Conservation (phyloP, 176 grass and related monocot genomes). For the Coix lacrymajobi region DNA sequence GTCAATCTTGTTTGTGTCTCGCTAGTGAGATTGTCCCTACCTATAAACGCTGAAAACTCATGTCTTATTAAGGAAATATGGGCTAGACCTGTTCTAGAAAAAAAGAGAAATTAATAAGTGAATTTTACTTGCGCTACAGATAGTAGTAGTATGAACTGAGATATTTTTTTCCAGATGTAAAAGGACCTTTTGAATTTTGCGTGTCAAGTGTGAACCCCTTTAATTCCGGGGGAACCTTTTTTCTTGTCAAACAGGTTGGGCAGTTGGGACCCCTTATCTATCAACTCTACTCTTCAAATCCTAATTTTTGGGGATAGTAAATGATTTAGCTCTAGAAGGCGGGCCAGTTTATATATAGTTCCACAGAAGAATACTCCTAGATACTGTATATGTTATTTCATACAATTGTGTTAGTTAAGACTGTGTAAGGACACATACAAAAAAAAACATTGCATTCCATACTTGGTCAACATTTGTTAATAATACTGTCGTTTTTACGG, state of each 20-base stretch:
- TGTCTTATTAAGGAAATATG: no score
- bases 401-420: neutral
- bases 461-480: neutral
- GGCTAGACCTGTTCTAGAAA: no score
- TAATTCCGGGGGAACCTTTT: neutral
- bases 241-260: conserved; percentile 6
- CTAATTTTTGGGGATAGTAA: neutral
- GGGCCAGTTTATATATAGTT: neutral
- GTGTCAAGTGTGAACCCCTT: conserved; percentile 25
- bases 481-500: no score
- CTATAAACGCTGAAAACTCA: no score
- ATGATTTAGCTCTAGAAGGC: neutral
- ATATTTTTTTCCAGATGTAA: neutral
- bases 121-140: no score
- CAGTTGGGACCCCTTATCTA: neutral
- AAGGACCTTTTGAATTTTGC: neutral
- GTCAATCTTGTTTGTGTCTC: no score
- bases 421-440: neutral
- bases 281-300: conserved; percentile 15
- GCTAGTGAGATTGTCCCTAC: no score
- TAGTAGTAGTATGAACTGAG: neutral
- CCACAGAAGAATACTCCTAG: neutral
- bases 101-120: neutral
- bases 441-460: neutral
- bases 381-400: neutral